Evolutionary conservation across 768 basidiomycete species (phyloP).

Genomic region (Clitopilus passeckerianus): DNA sequence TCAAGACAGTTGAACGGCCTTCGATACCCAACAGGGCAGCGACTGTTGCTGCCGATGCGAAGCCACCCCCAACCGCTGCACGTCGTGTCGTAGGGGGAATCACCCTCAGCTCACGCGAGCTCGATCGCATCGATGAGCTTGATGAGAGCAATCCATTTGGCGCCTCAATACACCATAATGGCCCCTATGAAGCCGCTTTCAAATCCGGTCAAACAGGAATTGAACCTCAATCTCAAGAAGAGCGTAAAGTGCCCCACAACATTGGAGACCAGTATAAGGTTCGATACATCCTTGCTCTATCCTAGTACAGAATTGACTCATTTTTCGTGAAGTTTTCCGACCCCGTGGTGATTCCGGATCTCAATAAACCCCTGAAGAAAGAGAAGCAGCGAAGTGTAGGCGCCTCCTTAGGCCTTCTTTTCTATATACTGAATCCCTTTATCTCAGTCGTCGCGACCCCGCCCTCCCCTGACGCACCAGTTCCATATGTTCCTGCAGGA

Average conservation of each 20-base stretch:
- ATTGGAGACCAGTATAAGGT: slow-evolving; percentile 15
- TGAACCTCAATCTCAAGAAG: background rate
- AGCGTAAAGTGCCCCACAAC: slow-evolving; percentile 17
- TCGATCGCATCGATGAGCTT: slow-evolving; percentile 75
- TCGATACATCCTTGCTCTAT: background rate
- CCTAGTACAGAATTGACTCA: background rate
- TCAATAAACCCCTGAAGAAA: background rate
- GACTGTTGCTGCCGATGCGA: background rate
- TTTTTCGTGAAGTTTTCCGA: slow-evolving; percentile 2
- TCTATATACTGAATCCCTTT: background rate
- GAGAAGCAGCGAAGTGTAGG: background rate
- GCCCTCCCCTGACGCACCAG: slow-evolving; percentile 3
- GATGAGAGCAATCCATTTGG: slow-evolving; percentile 75
- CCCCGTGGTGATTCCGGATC: background rate
- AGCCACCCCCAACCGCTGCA: slow-evolving; percentile 7
- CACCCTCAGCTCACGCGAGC: slow-evolving; percentile 19
- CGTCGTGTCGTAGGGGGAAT: slow-evolving; percentile 11
- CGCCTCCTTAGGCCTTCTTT: background rate
- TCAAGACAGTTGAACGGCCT: slow-evolving; percentile 13
- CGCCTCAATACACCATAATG: slow-evolving; percentile 55
- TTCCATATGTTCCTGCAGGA: slow-evolving; percentile 29
- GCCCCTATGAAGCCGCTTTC: slow-evolving; percentile 67
- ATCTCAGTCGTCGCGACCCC: background rate
- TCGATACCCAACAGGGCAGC: slow-evolving; percentile 10
- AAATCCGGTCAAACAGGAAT: slow-evolving; percentile 14